phyloP scores from a whole-genome alignment of 2,329 filamentous ascomycete genomes.

The Diaporthe ampelina region DNA sequence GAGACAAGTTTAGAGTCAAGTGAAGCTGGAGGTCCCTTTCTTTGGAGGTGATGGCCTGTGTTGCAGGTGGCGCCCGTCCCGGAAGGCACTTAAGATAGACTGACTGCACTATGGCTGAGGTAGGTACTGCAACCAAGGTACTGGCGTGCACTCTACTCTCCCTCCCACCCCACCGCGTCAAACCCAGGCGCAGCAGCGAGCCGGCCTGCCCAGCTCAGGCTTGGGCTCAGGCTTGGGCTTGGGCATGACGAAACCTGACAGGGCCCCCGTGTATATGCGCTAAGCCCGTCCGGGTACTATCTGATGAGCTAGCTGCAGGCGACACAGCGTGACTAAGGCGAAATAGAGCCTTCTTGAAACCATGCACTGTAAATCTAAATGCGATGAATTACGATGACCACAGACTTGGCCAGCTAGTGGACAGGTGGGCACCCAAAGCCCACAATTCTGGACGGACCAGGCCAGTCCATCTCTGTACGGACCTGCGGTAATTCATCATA shows the following conservation, averaged over 20 bases:
- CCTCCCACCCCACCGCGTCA: background rate
- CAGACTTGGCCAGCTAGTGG: conserved; percentile 30
- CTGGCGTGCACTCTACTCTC: background rate
- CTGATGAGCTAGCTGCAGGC: conserved; percentile 17
- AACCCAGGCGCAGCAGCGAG: conserved; percentile 27
- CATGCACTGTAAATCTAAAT: conserved; percentile 33
- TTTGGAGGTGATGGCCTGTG: conserved; percentile 26
- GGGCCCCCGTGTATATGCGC: background rate
- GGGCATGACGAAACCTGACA: conserved; percentile 33
- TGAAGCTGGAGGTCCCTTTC: conserved; percentile 31
- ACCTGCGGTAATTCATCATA: conserved; percentile 29
- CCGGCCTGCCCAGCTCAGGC: conserved; percentile 16
- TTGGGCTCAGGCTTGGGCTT: conserved; percentile 19
- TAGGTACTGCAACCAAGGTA: conserved; percentile 3
- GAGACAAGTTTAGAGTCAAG: background rate
- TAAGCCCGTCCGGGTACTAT: conserved; percentile 22
- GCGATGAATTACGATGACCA: conserved; percentile 34
- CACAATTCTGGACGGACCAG: conserved; percentile 4
- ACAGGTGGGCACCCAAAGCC: background rate
- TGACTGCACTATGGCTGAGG: background rate
- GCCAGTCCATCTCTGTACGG: conserved; percentile 5
- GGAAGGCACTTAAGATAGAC: conserved; percentile 6
- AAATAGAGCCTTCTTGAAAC: conserved; percentile 31
- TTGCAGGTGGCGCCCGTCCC: conserved; percentile 28
- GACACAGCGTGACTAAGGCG: conserved; percentile 14